These are phyloP conservation scores for Nemania serpens DNA, from an alignment of 2,329 filamentous ascomycete species.

Conservation along the genomic window DNA sequence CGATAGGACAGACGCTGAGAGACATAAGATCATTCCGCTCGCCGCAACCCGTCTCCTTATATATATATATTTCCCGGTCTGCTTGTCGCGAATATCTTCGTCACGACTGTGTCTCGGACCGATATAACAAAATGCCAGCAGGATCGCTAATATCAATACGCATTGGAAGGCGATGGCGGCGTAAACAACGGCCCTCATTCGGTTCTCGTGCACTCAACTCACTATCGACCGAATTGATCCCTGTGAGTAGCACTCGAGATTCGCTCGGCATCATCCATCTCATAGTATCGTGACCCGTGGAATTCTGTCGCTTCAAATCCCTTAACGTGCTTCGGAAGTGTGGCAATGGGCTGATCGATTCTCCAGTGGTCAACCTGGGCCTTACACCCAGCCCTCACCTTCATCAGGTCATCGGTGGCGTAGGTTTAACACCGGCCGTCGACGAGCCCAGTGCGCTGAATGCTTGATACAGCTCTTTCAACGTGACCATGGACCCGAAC, in stretches of 20 bases:
- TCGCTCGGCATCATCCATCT: neutral
- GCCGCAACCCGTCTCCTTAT: neutral
- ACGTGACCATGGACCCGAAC: constrained; percentile 36
- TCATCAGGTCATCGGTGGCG: constrained; percentile 41
- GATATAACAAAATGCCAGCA: neutral
- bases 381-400: constrained; percentile 38
- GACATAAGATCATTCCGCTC: constrained; percentile 9
- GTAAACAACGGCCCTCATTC: constrained; percentile 34
- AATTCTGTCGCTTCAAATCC: neutral
- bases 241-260: constrained; percentile 9
- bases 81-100: neutral
- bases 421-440: constrained; percentile 17
- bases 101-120: neutral
- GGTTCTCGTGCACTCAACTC: constrained; percentile 40
- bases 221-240: constrained; percentile 40
- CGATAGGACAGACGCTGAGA: neutral
- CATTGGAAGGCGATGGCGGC: constrained; percentile 31
- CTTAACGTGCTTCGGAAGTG: neutral
- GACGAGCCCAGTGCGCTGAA: neutral
- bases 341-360: neutral
- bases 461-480: constrained; percentile 35
- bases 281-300: neutral
- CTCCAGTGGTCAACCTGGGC: constrained; percentile 36
- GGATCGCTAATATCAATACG: constrained; percentile 27
- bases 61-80: neutral